Evolutionary conservation across 345 rosid genomes (phyloP), one percentile per base, ranked within the genome.

Genomic region (Camelina laxa): DNA sequence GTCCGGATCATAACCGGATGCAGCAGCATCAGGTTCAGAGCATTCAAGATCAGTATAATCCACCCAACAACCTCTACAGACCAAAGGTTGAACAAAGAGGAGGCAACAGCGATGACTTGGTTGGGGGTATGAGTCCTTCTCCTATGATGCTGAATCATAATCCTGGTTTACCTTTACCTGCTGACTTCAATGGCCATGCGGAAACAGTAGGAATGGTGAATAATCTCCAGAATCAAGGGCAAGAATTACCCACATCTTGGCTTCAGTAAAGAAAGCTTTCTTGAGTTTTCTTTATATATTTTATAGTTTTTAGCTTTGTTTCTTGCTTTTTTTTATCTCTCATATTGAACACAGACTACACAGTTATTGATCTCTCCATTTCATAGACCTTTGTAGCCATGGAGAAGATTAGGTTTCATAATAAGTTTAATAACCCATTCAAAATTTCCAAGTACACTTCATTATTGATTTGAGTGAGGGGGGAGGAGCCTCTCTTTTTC

Each of bases 131-230:
- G 53, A 57, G 13, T 58, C 10, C 41, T 47, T 27, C 53, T 47
- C n/a, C 33, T 16, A 13, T 42, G 56, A 15, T 4, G 44, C 11
- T 67, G 78, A 49, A 75, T 59, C 73, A 49, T 27, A 49, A 59
- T 60, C 31, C 9, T 68, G 65, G 74, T 39, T 68, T 44, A 42
- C 30, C 20, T 5, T 60, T 60, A 51, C 62, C 74, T 50, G 1
- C 3, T 42, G 39, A 19, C 47, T 75, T 11, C 39, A 51, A 54
- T 53, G 69, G 39, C 2, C 3, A 60, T 49, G 55, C 4, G 38
- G 47, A 12, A 30, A 14, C 56, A 19, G 19, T 14, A 24, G n/a
- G 68, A 53, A 75, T 50, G 73, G 68, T 5, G 68, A 75, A 75
- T 38, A 60, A 75, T 57, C 66, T 47, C 9, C 67, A 41, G 30